phyloP scores from a whole-genome alignment of 805 yeast genomes.

The Saturnispora serradocipensis region DNA sequence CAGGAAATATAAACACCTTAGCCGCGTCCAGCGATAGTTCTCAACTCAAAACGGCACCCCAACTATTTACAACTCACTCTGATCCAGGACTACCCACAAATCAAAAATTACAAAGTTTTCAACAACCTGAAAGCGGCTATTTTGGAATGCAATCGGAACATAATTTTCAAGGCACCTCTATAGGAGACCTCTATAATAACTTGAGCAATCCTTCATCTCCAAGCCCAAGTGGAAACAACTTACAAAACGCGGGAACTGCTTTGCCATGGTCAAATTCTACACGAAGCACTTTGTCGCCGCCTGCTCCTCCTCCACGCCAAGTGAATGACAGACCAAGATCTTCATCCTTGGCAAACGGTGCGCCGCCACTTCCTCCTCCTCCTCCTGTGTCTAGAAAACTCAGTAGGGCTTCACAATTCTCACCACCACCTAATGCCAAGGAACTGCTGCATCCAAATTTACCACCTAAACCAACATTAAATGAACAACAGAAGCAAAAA shows the following conservation, averaged over 20 bases:
- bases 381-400: conserved; percentile 24
- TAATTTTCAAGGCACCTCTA: background rate
- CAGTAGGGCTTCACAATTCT: conserved; percentile 18
- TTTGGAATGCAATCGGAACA: background rate
- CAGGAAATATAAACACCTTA: conserved; percentile 9
- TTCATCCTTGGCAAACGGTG: conserved; percentile 13
- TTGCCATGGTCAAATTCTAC: background rate
- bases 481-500: conserved; percentile 23
- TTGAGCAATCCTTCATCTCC: background rate
- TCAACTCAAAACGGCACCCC: conserved; percentile 1
- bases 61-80: background rate
- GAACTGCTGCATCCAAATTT: conserved; percentile 15
- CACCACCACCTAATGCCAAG: background rate
- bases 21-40: conserved; percentile 5
- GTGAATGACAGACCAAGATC: conserved; percentile 12
- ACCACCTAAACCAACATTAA: conserved; percentile 26
- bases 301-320: conserved; percentile 23
- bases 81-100: background rate
- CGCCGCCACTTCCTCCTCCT: conserved; percentile 22
- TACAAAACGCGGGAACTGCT: background rate
- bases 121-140: background rate
- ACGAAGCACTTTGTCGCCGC: conserved; percentile 6
- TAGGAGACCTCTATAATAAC: background rate
- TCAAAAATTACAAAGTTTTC: background rate
- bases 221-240: background rate